Conservation (phyloP, 2,329 filamentous ascomycete species). For the Microsporum audouinii region DNA sequence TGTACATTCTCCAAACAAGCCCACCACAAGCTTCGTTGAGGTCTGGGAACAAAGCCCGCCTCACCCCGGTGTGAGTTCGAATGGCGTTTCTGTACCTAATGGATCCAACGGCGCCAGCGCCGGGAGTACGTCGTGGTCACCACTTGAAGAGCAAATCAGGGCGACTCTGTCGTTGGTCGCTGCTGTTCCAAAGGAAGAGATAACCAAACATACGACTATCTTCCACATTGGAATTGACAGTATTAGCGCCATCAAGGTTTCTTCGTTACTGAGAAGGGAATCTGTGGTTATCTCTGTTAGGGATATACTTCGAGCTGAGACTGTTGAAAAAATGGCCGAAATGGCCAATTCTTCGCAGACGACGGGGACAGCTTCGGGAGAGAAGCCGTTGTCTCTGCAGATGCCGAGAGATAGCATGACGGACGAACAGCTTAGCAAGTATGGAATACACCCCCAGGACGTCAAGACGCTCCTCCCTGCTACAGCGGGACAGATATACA, state of each 20-base stretch:
- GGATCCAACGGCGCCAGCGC: not conserved
- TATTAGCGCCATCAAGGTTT: constrained; percentile 79
- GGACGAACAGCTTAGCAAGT: constrained; percentile 26
- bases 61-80: not conserved
- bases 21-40: constrained; percentile 45
- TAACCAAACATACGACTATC: constrained; percentile 53
- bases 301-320: constrained; percentile 56
- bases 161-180: constrained; percentile 47
- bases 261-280: constrained; percentile 53
- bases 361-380: constrained; percentile 10
- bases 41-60: constrained; percentile 37
- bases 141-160: constrained; percentile 32
- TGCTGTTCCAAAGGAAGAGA: constrained; percentile 45
- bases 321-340: constrained; percentile 52
- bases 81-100: not conserved
- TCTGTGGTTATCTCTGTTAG: constrained; percentile 55
- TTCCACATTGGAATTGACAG: constrained; percentile 85
- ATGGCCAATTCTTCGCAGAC: constrained; percentile 18
- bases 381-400: constrained; percentile 24
- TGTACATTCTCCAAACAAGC: constrained; percentile 36
- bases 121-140: constrained; percentile 18
- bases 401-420: constrained; percentile 8
- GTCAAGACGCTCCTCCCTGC: constrained; percentile 54
- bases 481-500: constrained; percentile 67
- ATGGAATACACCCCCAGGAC: constrained; percentile 33